These are phyloP conservation scores for Fusarium secorum DNA, from an alignment of 2,329 filamentous ascomycete genomes.

Conservation along the genomic window DNA sequence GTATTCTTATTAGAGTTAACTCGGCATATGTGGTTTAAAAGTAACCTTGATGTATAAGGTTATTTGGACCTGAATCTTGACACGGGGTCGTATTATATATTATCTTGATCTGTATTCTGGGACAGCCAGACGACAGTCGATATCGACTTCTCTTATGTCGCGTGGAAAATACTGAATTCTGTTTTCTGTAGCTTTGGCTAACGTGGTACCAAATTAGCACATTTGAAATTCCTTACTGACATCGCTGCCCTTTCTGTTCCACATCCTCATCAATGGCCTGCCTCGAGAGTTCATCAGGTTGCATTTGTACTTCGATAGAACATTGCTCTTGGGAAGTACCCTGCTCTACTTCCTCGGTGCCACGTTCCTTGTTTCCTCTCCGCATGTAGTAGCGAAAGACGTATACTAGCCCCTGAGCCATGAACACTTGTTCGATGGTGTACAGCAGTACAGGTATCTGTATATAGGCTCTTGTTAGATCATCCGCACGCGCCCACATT, in stretches of 20 bases:
- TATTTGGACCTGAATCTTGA: neutral
- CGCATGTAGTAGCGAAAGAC: constrained; percentile 57
- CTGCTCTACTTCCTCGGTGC: constrained; percentile 32
- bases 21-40: neutral
- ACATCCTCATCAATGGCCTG: neutral
- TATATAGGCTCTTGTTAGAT: constrained; percentile 64
- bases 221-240: neutral
- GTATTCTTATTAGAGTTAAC: neutral
- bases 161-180: neutral
- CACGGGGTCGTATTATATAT: neutral
- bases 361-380: constrained; percentile 34
- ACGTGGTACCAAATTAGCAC: neutral
- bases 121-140: neutral
- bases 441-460: constrained; percentile 71
- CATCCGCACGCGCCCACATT: constrained; percentile 68
- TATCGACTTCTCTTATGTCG: neutral
- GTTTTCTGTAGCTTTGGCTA: neutral
- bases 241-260: neutral
- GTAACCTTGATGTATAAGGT: neutral
- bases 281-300: neutral
- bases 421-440: constrained; percentile 63
- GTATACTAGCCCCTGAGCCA: constrained; percentile 56
- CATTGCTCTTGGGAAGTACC: neutral
- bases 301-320: neutral
- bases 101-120: neutral